Conservation (phyloP, 805 yeast genomes). For the Hagleromyces aurorensis region DNA sequence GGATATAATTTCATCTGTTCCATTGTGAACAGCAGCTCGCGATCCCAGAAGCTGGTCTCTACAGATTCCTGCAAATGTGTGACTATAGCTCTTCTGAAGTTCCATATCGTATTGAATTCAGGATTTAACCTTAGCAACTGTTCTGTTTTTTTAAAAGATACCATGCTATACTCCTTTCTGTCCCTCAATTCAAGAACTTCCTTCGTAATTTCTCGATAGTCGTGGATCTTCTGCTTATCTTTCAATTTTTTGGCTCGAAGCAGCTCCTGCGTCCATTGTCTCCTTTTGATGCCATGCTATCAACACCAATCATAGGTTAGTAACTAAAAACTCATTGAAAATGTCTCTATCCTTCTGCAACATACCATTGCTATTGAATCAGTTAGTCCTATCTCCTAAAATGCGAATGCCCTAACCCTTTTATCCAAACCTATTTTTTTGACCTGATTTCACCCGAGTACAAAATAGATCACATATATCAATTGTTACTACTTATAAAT, state of each 20-base stretch:
- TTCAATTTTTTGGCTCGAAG: constrained; percentile 40
- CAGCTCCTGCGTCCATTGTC: constrained; percentile 48
- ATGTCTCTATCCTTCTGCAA: neutral
- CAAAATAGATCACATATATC: no score
- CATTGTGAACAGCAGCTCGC: constrained; percentile 58
- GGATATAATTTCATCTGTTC: constrained; percentile 58
- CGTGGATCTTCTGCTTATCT: constrained; percentile 55
- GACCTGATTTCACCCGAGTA: no score
- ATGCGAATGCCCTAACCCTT: no score
- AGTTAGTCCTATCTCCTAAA: no score
- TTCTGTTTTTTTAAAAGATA: constrained; percentile 47
- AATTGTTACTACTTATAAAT: no score
- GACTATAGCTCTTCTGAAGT: constrained; percentile 71
- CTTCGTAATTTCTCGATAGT: constrained; percentile 42
- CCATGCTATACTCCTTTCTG: constrained; percentile 26
- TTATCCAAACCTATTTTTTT: no score
- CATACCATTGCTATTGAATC: constrained; percentile 12
- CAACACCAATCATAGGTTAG: constrained; percentile 3
- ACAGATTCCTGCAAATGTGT: constrained; percentile 14
- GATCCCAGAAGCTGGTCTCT: constrained; percentile 31
- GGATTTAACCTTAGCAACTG: constrained; percentile 61
- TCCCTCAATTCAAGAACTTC: constrained; percentile 35
- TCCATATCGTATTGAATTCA: constrained; percentile 87
- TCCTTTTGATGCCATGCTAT: constrained; percentile 70
- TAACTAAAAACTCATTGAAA: constrained; percentile 1